Evolutionary conservation across 768 basidiomycete species (phyloP).

Genomic region (Serendipita sp.): DNA sequence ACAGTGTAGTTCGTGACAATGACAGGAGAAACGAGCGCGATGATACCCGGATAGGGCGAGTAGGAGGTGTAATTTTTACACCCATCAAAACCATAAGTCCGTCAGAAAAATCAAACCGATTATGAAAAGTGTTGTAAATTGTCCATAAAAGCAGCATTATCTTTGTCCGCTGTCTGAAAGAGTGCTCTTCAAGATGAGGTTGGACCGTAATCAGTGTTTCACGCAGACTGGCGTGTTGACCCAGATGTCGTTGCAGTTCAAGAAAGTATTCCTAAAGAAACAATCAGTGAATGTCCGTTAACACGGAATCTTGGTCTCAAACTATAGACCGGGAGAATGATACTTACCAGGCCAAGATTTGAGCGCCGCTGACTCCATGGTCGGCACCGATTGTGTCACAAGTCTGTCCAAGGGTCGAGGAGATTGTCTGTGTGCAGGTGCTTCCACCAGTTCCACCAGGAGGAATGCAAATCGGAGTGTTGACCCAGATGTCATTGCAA

Average conservation of each 20-base stretch:
- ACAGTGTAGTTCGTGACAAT: background rate
- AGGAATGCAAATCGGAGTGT: constrained; percentile 1
- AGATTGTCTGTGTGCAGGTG: background rate
- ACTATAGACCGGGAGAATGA: background rate
- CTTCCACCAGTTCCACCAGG: background rate
- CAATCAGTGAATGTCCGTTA: background rate
- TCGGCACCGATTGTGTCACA: background rate
- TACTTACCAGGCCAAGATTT: background rate
- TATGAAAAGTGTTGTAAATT: too few relatives aligned
- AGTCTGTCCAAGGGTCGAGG: background rate
- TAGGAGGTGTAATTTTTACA: too few relatives aligned
- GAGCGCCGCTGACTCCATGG: background rate
- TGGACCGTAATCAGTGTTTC: background rate
- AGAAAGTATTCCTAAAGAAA: background rate
- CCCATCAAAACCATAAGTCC: too few relatives aligned
- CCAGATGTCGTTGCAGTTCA: background rate
- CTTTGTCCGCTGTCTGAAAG: too few relatives aligned
- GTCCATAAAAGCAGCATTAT: too few relatives aligned
- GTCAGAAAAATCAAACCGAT: too few relatives aligned
- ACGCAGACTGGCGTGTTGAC: background rate
- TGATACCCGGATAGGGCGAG: too few relatives aligned
- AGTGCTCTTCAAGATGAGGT: too few relatives aligned
- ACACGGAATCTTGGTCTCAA: background rate
- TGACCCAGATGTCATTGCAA: background rate
- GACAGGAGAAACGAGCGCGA: background rate